Base-by-base conservation (phyloP, 148 eudicot species). In the Diospyros lotus region DNA sequence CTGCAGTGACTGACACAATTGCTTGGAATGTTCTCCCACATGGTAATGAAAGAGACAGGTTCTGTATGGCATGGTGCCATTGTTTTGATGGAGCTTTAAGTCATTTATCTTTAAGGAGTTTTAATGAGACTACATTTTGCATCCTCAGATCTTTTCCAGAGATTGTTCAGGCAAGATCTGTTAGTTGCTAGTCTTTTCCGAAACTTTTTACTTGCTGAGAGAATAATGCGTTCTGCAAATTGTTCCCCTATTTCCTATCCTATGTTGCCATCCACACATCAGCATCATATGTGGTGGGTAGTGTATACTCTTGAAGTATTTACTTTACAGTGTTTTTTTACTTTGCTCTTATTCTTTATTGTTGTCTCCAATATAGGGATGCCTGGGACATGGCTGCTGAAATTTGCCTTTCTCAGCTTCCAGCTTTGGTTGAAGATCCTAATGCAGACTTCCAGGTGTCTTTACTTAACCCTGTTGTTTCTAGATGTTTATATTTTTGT, bases 321-420 rank as follows among this genome's bases (percentile, higher is more conserved):
- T 73, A 6, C 28, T 55, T 18, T 28, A 52, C 6, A 15, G 45
- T 74, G 43, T 66, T 76, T 18, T 11, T 68, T 59, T 73, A 70
- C 18, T 43, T 62, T 15, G 73, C 69, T n/a, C 62, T 81, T 63
- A 75, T 66, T 65, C 13, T 60, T 6, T 84, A 74, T 50, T 68
- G 59, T n/a, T 66, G 71, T 63, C 18, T 83, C 44, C 68, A 73
- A 61, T 8, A 3, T 73, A 92, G 98, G 97, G 97, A 95, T 84
- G 97, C 99, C 9, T 92, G 99, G 98, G 99, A 95, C 84, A 93
- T 95, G 98, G 98, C 98, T 75, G 96, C 98, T 77, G 98, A 95
- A 87, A 88, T 90, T 64, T 95, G 98, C 82, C 96, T 95, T 76
- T 90, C 96, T 80, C 97, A 92, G 77, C 96, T 95, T 80, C 93